These are phyloP conservation scores for Podila epigama DNA, from an alignment of 192 early-diverging fungal genomes.

Conservation along the genomic window DNA sequence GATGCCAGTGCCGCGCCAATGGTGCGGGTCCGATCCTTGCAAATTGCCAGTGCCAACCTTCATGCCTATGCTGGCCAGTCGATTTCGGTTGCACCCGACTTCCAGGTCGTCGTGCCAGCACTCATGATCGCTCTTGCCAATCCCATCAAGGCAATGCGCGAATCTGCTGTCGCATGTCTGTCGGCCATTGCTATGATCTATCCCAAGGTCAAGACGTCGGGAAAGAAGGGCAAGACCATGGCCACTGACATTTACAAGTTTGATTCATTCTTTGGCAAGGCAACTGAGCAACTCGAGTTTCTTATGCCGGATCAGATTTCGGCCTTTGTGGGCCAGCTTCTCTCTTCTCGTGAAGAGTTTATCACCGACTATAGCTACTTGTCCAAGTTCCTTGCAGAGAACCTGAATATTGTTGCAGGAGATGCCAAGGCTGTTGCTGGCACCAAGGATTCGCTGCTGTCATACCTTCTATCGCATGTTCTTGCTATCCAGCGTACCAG, in stretches of 20 bases:
- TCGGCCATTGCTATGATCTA: conserved; percentile 52
- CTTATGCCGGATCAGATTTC: conserved; percentile 20
- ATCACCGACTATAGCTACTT: conserved; percentile 51
- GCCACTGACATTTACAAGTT: conserved; percentile 33
- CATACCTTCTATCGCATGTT: conserved; percentile 65
- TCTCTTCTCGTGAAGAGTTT: conserved; percentile 48
- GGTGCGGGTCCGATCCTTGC: conserved; percentile 60
- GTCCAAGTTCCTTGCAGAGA: conserved; percentile 41
- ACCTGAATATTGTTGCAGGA: conserved; percentile 44
- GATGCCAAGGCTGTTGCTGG: conserved; percentile 25
- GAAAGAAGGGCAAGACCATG: conserved; percentile 43
- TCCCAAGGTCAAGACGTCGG: conserved; percentile 50
- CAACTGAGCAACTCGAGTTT: conserved; percentile 39
- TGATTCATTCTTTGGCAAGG: conserved; percentile 49
- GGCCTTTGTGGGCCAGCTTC: conserved; percentile 19
- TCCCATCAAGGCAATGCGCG: conserved; percentile 63
- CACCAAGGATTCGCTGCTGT: conserved; percentile 49
- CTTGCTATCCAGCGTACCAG: conserved; percentile 48
- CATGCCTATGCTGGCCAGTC: conserved; percentile 27
- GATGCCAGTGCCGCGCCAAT: conserved; percentile 6
- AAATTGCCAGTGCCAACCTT: conserved; percentile 62
- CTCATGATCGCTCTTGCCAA: conserved; percentile 73
- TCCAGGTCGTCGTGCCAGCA: conserved; percentile 73
- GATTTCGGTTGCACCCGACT: conserved; percentile 52
- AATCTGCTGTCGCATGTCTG: conserved; percentile 68